Evolutionary conservation across 2,329 filamentous ascomycete genomes (phyloP).

Genomic region (Penicillium sp.): DNA sequence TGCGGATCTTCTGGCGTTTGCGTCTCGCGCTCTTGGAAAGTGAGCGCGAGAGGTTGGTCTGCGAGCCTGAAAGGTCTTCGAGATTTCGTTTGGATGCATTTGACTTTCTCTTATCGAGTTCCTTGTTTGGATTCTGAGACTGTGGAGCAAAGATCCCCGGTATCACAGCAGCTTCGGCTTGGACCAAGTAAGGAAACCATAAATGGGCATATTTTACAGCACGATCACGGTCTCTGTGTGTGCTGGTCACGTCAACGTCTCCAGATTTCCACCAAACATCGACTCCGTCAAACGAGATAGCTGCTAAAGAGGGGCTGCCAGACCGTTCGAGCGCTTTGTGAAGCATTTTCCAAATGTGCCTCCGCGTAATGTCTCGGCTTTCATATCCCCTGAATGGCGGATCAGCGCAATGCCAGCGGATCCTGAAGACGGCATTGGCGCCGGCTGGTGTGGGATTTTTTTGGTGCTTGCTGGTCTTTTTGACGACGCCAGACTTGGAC

Average conservation of each 20-base stretch:
- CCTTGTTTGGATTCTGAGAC: not conserved
- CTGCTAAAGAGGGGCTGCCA: not conserved
- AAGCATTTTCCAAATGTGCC: not conserved
- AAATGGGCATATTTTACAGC: not conserved
- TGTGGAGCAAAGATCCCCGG: not conserved
- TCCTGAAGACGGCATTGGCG: not conserved
- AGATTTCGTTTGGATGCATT: not conserved
- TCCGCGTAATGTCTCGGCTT: not conserved
- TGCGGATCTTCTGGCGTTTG: not conserved
- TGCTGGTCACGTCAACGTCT: not conserved
- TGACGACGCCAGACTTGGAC: not conserved
- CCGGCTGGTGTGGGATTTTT: not conserved
- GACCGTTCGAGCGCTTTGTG: not conserved
- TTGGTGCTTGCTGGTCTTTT: not conserved
- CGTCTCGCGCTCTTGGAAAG: not conserved
- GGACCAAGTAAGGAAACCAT: not conserved
- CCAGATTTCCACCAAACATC: not conserved
- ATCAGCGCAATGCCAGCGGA: conserved; percentile 1
- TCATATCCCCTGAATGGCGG: not conserved
- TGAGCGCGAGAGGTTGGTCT: not conserved
- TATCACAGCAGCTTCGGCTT: not conserved
- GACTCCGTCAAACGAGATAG: not conserved
- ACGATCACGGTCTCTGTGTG: not conserved
- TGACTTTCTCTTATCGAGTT: not conserved
- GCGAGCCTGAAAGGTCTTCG: not conserved